Evolutionary conservation across 2,329 filamentous ascomycete genomes (phyloP), one percentile per base, ranked within the genome.

Genomic region (Epichloe glyceriae): DNA sequence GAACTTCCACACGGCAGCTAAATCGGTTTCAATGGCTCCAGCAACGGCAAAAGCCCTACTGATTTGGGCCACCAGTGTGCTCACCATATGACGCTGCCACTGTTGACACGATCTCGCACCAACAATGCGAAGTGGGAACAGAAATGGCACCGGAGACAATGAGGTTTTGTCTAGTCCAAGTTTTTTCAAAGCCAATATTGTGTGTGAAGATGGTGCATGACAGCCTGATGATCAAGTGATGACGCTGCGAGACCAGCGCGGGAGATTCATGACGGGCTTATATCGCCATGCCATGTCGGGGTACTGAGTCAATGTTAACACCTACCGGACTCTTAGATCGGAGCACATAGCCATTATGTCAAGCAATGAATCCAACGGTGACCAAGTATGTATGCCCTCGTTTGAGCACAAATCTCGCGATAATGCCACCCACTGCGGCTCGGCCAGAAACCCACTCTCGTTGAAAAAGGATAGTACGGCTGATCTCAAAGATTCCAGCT

Each of bases 91-190:
- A 35, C 50, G 50, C 19, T 47, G 50, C 38, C 30, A 20, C 12
- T 38, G 17, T 7, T 55, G 44, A 20, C 55, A 50, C 1, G 62
- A 61, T 1, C 65, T 59, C 0, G 66, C 60, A 5, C 66, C 66
- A 0, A 64, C 66, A 7, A 69, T 60, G 10, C 66, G 55, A 0
- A 69, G 44, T 0, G 66, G 66, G 20, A 67, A 67, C 5, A 69
- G 46, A 0, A 66, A 58, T 6, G 68, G 30, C 5, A 68, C n/a
- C 0, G 64, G 56, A 0, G 66, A 69, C 2, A 67, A 54, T 0
- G 47, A 53, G 0, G 60, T 59, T 0, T 19, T 45, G 1, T 52
- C 35, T 2, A 68, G 42, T 0, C 62, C 55, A 2, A 37, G 6
- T 1, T 41, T 41, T 1, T 54, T 55, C 6, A 57, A 41, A 0